A percentile compares a stretch with the other conserved stretches of the same genome.
Conservation (phyloP, 371 early-diverging fungal species). For the Mortierella sp. region DNA sequence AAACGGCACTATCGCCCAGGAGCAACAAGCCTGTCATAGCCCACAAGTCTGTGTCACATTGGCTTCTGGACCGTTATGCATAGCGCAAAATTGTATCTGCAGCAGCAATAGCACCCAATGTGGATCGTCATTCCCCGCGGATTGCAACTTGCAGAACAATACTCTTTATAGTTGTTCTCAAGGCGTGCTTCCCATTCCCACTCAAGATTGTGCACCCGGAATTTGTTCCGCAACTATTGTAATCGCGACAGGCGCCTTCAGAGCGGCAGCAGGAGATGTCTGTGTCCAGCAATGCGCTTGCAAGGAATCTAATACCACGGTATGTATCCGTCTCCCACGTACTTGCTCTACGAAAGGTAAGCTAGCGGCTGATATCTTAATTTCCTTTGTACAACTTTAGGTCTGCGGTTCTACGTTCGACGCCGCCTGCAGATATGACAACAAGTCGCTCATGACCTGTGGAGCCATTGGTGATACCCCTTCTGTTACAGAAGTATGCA, state of each 20-base stretch:
- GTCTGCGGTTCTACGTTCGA: conserved; percentile 9
- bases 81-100: not conserved
- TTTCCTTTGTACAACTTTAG: not conserved
- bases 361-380: not conserved
- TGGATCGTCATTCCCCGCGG: not conserved
- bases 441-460: conserved; percentile 2
- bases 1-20: not conserved
- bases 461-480: not conserved
- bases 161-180: conserved; percentile 2
- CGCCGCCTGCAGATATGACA: not conserved
- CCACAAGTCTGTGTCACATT: not conserved
- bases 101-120: not conserved
- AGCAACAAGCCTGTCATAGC: too few species aligned
- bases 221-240: conserved; percentile 7
- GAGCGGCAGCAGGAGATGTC: not conserved
- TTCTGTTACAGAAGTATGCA: not conserved
- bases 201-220: conserved; percentile 12
- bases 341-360: not conserved
- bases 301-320: conserved; percentile 3
- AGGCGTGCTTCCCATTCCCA: not conserved
- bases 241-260: not conserved
- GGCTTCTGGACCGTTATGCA: not conserved
- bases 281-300: conserved; percentile 19
- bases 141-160: not conserved
- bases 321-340: not conserved